phyloP scores from a whole-genome alignment of 2,329 filamentous ascomycete genomes.

The Hawksworthiomyces lignivorus region DNA sequence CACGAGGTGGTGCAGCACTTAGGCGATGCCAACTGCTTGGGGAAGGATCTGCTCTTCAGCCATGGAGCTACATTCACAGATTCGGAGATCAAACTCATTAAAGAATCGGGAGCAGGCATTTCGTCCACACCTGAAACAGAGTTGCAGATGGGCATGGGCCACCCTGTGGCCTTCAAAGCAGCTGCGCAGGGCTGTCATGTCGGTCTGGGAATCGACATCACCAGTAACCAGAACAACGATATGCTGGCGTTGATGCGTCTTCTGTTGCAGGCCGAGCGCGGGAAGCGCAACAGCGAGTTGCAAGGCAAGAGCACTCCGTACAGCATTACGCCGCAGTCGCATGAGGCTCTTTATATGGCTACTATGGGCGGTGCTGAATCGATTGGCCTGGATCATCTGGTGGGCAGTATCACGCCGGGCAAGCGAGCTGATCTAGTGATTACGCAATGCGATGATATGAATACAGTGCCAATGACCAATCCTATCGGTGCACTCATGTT shows the following conservation, averaged over 20 bases:
- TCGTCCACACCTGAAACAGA: slow-evolving; percentile 6
- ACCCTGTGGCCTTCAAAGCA: neutral
- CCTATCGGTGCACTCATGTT: slow-evolving; percentile 1
- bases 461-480: slow-evolving; percentile 2
- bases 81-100: neutral
- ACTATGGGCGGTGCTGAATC: slow-evolving; percentile 1
- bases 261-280: slow-evolving; percentile 4
- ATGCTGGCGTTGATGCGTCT: slow-evolving; percentile 4
- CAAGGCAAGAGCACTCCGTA: too few species aligned
- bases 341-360: slow-evolving; percentile 1
- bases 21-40: neutral
- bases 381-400: neutral
- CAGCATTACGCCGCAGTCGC: neutral
- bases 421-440: slow-evolving; percentile 1
- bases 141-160: slow-evolving; percentile 6
- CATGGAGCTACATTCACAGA: neutral
- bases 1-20: slow-evolving; percentile 2
- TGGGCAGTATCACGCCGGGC: slow-evolving; percentile 2
- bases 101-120: neutral
- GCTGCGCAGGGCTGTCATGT: neutral
- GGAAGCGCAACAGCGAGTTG: neutral
- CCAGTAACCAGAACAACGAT: neutral
- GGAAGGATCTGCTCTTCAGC: slow-evolving; percentile 3
- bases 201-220: slow-evolving; percentile 5
- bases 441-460: slow-evolving; percentile 4